These are phyloP conservation scores for Podospora tetraspora DNA, from an alignment of 495 filamentous ascomycete genomes.

Conservation along the genomic window DNA sequence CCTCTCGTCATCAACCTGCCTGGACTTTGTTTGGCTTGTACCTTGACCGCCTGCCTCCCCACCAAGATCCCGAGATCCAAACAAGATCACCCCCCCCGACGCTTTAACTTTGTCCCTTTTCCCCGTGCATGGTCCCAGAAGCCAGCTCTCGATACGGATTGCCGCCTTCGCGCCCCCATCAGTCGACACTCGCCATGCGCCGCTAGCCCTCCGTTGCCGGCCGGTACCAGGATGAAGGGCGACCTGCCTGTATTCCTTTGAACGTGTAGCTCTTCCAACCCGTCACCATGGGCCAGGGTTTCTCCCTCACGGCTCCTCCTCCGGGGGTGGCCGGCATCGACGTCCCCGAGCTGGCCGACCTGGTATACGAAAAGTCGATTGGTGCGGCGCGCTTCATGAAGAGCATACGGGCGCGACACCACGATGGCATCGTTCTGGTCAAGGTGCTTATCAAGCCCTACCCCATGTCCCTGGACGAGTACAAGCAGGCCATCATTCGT, in stretches of 20 bases:
- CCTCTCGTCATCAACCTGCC: not conserved
- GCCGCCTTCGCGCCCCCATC: not conserved
- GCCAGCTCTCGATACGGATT: not conserved
- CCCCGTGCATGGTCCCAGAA: not conserved
- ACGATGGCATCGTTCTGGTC: conserved; percentile 83
- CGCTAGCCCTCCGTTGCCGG: conserved; percentile 4
- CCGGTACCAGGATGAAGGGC: conserved; percentile 18
- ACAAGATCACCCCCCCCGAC: not conserved
- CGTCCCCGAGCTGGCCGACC: conserved; percentile 80
- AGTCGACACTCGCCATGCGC: conserved; percentile 17
- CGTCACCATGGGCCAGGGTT: conserved; percentile 85
- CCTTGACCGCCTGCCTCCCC: not conserved
- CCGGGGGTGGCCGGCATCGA: conserved; percentile 90
- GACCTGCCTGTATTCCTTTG: not conserved
- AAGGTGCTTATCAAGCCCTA: conserved; percentile 94
- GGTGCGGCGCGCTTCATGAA: conserved; percentile 97
- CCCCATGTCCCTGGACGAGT: conserved; percentile 68
- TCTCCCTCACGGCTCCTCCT: conserved; percentile 84
- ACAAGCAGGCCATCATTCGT: conserved; percentile 71
- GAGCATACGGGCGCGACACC: conserved; percentile 82
- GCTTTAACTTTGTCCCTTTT: not conserved
- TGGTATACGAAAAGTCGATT: conserved; percentile 87
- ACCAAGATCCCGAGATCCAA: not conserved
- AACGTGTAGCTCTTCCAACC: conserved; percentile 6
- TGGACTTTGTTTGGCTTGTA: not conserved